Evolutionary conservation across 345 rosid species (phyloP).

Genomic region (Balakata baccata): DNA sequence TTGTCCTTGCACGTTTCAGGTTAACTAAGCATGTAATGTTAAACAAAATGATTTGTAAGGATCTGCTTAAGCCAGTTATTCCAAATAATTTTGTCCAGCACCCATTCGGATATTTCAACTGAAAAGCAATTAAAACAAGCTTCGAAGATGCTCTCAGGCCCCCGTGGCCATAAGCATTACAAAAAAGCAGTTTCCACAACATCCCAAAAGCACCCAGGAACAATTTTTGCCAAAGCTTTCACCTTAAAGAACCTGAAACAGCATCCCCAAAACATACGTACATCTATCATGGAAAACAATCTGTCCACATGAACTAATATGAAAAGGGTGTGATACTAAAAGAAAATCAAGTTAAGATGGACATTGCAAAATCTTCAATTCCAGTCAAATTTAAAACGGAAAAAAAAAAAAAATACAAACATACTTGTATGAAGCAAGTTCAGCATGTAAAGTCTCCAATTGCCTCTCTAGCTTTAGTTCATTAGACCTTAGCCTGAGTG

Average conservation of each 20-base stretch:
- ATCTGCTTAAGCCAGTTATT: not conserved
- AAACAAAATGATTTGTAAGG: not conserved
- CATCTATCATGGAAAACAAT: not conserved
- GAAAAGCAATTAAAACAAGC: not conserved
- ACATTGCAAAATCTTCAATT: conserved; percentile 6
- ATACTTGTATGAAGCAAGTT: conserved; percentile 71
- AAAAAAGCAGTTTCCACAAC: not conserved
- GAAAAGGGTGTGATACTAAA: not conserved
- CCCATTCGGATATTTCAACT: not conserved
- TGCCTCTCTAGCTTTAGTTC: conserved; percentile 95
- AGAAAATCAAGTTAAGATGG: conserved; percentile 7
- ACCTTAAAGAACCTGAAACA: not conserved
- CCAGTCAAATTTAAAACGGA: not conserved
- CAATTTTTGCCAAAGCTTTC: not conserved
- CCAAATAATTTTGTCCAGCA: not conserved
- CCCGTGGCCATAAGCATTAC: not conserved
- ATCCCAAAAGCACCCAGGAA: not conserved
- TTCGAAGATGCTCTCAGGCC: not conserved
- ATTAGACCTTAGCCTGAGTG: conserved; percentile 86
- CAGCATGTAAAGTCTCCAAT: conserved; percentile 71
- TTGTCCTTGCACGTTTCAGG: not conserved
- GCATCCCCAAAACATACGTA: not conserved
- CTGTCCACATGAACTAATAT: not conserved
- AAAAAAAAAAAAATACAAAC: conserved; percentile 17
- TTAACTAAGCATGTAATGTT: not conserved